Percentiles rank a stretch among this genome's conserved stretches.
Evolutionary conservation across 192 early-diverging fungal genomes (phyloP).

Genomic region (Dissophora ornata): DNA sequence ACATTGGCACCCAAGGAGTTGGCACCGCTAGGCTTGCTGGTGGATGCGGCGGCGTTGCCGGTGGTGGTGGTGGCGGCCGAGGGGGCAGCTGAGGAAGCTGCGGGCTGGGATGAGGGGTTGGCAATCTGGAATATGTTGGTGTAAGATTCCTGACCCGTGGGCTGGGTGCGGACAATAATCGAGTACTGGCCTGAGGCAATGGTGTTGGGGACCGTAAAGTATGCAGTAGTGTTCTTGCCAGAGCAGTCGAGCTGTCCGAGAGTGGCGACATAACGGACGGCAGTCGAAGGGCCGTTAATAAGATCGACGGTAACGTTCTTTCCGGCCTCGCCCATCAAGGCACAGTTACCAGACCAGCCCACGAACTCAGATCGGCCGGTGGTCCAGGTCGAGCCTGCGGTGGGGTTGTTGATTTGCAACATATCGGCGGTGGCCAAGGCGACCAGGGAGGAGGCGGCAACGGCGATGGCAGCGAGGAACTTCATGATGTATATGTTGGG

Average conservation of each 20-base stretch:
- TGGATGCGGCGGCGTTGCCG: background rate
- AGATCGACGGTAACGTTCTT: slow-evolving; percentile 21
- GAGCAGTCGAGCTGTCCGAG: slow-evolving; percentile 20
- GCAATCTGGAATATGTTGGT: slow-evolving; percentile 11
- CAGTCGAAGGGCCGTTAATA: slow-evolving; percentile 7
- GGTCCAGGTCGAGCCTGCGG: slow-evolving; percentile 11
- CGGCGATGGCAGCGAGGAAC: slow-evolving; percentile 16
- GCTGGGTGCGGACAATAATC: slow-evolving; percentile 10
- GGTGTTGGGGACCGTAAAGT: slow-evolving; percentile 5
- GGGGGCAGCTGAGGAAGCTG: background rate
- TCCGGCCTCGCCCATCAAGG: slow-evolving; percentile 19
- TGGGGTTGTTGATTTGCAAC: slow-evolving; percentile 37
- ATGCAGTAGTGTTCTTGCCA: background rate
- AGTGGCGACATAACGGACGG: slow-evolving; percentile 20
- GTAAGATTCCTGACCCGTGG: slow-evolving; percentile 5
- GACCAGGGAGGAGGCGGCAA: slow-evolving; percentile 20
- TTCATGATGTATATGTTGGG: slow-evolving; percentile 17
- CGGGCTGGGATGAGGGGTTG: slow-evolving; percentile 3
- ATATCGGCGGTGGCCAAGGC: slow-evolving; percentile 27
- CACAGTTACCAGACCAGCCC: slow-evolving; percentile 28
- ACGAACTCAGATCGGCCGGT: background rate
- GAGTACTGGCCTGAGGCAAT: slow-evolving; percentile 9
- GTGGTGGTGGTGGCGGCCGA: background rate
- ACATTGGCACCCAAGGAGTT: slow-evolving; percentile 4
- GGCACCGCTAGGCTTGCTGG: slow-evolving; percentile 1